Conservation (phyloP, 2,329 filamentous ascomycete genomes). For the Ilyonectria destructans region DNA sequence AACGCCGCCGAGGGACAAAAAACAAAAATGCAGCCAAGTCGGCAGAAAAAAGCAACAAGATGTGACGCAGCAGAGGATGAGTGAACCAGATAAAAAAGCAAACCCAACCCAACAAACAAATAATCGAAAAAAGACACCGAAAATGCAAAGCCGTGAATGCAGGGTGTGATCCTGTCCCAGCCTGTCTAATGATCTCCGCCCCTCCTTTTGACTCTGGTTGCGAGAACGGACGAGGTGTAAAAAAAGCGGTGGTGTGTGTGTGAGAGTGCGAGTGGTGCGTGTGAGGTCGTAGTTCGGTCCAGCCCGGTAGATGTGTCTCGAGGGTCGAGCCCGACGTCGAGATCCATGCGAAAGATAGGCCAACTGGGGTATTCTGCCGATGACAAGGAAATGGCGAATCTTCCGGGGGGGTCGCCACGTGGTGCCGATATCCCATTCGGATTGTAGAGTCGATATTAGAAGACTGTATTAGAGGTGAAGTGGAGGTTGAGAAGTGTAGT, state of each 20-base stretch:
- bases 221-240: slow-evolving; percentile 13
- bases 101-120: slow-evolving; percentile 22
- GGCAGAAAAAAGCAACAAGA: slow-evolving; percentile 28
- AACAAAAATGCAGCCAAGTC: slow-evolving; percentile 13
- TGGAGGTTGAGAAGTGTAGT: slow-evolving; percentile 35
- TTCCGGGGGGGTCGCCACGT: not conserved
- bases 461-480: slow-evolving; percentile 41
- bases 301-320: slow-evolving; percentile 36
- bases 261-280: not conserved
- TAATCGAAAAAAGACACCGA: slow-evolving; percentile 20
- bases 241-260: slow-evolving; percentile 15
- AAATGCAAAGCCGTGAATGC: slow-evolving; percentile 32
- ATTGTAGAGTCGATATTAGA: slow-evolving; percentile 41
- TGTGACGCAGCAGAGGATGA: slow-evolving; percentile 22
- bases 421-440: not conserved
- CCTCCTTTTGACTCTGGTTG: slow-evolving; percentile 29
- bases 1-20: slow-evolving; percentile 37
- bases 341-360: slow-evolving; percentile 27
- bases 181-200: slow-evolving; percentile 27
- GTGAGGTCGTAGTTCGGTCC: slow-evolving; percentile 34
- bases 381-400: slow-evolving; percentile 15
- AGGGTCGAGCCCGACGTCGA: slow-evolving; percentile 3
- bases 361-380: slow-evolving; percentile 25
- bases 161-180: slow-evolving; percentile 29
- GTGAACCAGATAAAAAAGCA: slow-evolving; percentile 11